phyloP scores from a whole-genome alignment of 805 yeast genomes.

The Isabelozyma heimii region DNA sequence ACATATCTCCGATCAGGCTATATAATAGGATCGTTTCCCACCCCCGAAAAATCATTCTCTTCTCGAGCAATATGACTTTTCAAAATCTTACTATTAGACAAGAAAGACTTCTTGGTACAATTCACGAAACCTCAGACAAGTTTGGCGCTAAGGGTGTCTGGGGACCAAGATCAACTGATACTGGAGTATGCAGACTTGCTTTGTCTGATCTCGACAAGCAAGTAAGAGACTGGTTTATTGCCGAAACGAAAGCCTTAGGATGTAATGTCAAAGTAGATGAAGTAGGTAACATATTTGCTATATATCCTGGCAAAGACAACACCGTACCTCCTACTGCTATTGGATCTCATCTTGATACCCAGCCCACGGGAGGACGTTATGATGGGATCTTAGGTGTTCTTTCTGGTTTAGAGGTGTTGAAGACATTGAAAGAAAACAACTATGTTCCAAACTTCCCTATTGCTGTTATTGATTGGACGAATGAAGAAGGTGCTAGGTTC shows the following conservation, averaged over 20 bases:
- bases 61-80: neutral
- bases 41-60: neutral
- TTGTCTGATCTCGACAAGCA: slow-evolving; percentile 59
- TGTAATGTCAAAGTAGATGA: slow-evolving; percentile 59
- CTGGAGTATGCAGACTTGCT: slow-evolving; percentile 68
- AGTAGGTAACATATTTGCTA: slow-evolving; percentile 68
- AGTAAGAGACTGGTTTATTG: slow-evolving; percentile 65
- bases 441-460: slow-evolving; percentile 64
- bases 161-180: slow-evolving; percentile 55
- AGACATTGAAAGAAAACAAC: slow-evolving; percentile 60
- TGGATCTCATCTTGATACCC: slow-evolving; percentile 76
- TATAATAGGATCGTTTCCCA: neutral
- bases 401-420: slow-evolving; percentile 62
- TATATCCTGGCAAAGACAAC: slow-evolving; percentile 53
- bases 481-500: slow-evolving; percentile 78
- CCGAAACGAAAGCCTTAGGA: slow-evolving; percentile 51
- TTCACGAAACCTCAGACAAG: slow-evolving; percentile 53
- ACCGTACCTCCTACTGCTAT: slow-evolving; percentile 56
- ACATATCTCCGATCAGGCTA: neutral
- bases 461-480: slow-evolving; percentile 67
- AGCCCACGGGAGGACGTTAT: slow-evolving; percentile 76
- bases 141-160: slow-evolving; percentile 65
- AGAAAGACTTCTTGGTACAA: slow-evolving; percentile 52
- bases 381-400: slow-evolving; percentile 73
- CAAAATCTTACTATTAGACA: neutral